Evolutionary conservation across 306 rosid species (phyloP), one percentile per base, ranked within the genome.

Genomic region (Sphenostylis stenocarpa): DNA sequence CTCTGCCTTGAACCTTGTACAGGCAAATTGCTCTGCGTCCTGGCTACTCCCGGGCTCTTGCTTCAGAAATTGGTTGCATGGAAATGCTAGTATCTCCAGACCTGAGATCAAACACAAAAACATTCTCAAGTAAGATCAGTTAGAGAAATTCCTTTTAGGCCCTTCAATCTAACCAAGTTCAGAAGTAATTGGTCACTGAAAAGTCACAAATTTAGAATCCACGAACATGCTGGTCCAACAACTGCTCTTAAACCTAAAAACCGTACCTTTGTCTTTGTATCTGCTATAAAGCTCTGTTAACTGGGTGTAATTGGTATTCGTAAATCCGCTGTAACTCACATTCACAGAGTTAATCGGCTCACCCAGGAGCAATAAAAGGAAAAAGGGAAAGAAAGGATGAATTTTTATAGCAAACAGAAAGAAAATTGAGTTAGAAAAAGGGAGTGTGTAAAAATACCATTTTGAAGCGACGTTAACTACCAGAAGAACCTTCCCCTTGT

Each of bases 391-490:
- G 12, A 82, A 53, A 45, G 57, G 19, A 55, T 26, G 60, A 52
- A 20, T 53, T 61, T 69, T 44, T 44, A 77, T 60, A 4, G 6
- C 19, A 57, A 69, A 41, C 16, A 57, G 7, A 41, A 53, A 53
- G 26, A 26, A 67, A 3, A 11, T 57, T 5, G 36, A 36, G n/a
- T 5, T 9, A 67, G 15, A 55, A 79, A 76, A 58, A 29, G 19
- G 7, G 77, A 38, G 15, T 2, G 6, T 9, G 9, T 33, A 3
- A 13, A 43, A 63, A 5, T 45, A 92, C 98, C 98, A 94, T 91
- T 91, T 88, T 56, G 98, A 94, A 80, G 98, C 98, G 21, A 94
- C 98, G 75, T 94, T 94, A 67, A 94, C 96, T 44, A 94, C 76
- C 64, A 94, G 94, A 67, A 94, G 82, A 72, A 91, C 88, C 73